Evolutionary conservation across 176 grass and related monocot species (phyloP), one percentile per base, ranked within the genome.

Genomic region (Oryza meridionalis): DNA sequence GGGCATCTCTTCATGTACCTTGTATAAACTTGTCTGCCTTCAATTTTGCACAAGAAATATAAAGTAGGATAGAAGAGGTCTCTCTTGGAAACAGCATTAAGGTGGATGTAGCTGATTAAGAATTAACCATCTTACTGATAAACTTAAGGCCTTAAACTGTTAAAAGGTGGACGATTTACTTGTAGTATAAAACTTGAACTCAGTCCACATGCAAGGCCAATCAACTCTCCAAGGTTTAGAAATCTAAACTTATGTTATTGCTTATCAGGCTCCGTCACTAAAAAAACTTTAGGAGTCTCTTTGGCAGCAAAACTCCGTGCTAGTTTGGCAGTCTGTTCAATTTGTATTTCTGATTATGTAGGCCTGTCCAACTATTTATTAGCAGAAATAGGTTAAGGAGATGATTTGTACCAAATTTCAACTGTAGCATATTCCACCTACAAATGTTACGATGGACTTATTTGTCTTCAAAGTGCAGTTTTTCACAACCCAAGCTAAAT

Each of bases 21-120:
- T 43, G 42, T 43, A 10, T 43, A 43, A 43, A 43, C 42, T 43
- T 43, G 42, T 9, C 40, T 42, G 40, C 40, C 42, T 43, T 9
- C 42, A 43, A 43, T 9, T 43, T 9, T 43, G 42, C 42, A 43
- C 8, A 43, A 43, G 42, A 43, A 43, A 43, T 10, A 43, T 43
- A 43, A 43, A 43, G 9, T 43, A 43, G 42, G 42, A 43, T 43
- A 10, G 42, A 43, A 43, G 42, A 43, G 7, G 42, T 43, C 1
- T 43, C 42, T 43, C 42, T 43, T 43, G 42, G 42, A 43, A 43
- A 43, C 47, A 3, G 1, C 15, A 9, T 63, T 62, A 45, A 73
- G 62, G 69, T 73, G 62, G 16, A 15, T 32, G 24, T 46, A 42
- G 53, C 43, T 66, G 43, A 65, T 82, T 82, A 63, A 82, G 58